phyloP scores from a whole-genome alignment of 2,329 filamentous ascomycete genomes.

The Elsinoe batatas region DNA sequence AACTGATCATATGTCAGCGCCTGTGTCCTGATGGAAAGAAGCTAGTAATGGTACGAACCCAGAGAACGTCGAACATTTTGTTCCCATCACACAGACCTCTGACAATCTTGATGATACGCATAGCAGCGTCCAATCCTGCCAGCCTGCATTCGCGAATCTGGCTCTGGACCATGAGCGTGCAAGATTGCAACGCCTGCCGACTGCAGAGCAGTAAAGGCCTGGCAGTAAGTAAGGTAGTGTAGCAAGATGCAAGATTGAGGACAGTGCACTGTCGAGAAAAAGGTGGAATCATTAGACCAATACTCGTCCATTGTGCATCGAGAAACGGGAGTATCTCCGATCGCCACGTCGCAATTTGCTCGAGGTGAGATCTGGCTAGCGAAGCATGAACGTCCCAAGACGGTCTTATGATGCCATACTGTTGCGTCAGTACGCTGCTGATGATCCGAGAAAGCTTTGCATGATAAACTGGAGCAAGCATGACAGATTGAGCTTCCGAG shows the following conservation, averaged over 20 bases:
- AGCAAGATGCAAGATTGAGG: slow-evolving; percentile 26
- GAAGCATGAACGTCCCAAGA: slow-evolving; percentile 28
- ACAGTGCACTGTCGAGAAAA: slow-evolving; percentile 30
- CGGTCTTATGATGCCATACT: slow-evolving; percentile 27
- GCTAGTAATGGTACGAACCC: background rate
- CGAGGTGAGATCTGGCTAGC: slow-evolving; percentile 31
- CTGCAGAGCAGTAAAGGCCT: slow-evolving; percentile 24
- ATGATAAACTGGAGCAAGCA: slow-evolving; percentile 38
- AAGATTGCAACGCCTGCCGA: background rate
- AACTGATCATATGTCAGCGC: slow-evolving; percentile 1
- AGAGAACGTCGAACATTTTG: slow-evolving; percentile 11
- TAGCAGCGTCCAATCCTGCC: slow-evolving; percentile 8
- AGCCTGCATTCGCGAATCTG: background rate
- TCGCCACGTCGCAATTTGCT: slow-evolving; percentile 28
- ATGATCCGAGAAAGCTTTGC: slow-evolving; percentile 31
- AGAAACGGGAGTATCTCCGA: slow-evolving; percentile 29
- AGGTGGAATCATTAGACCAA: slow-evolving; percentile 39
- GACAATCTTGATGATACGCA: slow-evolving; percentile 7
- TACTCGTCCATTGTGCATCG: slow-evolving; percentile 33
- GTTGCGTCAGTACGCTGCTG: slow-evolving; percentile 25
- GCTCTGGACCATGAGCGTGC: background rate
- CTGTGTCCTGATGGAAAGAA: background rate
- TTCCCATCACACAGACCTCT: background rate
- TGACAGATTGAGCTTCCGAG: slow-evolving; percentile 35
- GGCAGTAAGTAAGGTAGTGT: slow-evolving; percentile 29